A percentile compares a stretch with the other conserved stretches of the same genome.
Evolutionary conservation across 2,329 filamentous ascomycete genomes (phyloP).

Genomic region (Colletotrichum orchidophilum): DNA sequence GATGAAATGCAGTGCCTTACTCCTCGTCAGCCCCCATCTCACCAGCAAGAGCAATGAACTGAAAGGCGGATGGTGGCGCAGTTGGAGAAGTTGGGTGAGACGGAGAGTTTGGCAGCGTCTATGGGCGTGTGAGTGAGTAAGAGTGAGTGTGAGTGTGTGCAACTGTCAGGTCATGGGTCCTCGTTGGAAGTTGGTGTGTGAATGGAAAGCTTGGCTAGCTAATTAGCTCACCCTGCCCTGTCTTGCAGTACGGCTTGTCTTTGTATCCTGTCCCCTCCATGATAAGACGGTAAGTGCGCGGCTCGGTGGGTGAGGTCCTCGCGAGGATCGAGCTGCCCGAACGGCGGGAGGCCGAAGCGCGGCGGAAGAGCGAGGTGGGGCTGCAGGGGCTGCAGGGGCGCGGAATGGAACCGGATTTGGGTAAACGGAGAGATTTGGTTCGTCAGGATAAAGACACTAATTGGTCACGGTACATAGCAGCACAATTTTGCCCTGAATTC

Average conservation of each 20-base stretch:
- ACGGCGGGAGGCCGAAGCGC: background rate
- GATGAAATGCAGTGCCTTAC: background rate
- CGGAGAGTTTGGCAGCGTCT: background rate
- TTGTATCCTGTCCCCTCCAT: no score
- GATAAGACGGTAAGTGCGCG: background rate
- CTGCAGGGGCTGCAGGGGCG: background rate
- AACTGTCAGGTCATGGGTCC: constrained; percentile 5
- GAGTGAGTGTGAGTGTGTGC: background rate
- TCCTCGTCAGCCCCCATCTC: background rate
- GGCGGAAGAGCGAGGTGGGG: background rate
- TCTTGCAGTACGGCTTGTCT: no score
- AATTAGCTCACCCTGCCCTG: background rate
- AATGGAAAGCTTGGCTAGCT: background rate
- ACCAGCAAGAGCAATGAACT: background rate
- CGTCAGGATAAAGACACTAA: background rate
- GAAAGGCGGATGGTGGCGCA: background rate
- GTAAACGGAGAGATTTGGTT: no score
- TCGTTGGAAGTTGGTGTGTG: background rate
- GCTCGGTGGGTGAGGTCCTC: background rate
- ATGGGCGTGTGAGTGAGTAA: no score
- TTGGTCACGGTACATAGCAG: rapidly evolving
- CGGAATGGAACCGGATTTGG: background rate
- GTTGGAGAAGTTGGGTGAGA: background rate
- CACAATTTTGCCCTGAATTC: rapidly evolving
- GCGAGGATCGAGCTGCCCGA: background rate